phyloP scores from a whole-genome alignment of 2,329 filamentous ascomycete species.

The Aurifilum marmelostoma region DNA sequence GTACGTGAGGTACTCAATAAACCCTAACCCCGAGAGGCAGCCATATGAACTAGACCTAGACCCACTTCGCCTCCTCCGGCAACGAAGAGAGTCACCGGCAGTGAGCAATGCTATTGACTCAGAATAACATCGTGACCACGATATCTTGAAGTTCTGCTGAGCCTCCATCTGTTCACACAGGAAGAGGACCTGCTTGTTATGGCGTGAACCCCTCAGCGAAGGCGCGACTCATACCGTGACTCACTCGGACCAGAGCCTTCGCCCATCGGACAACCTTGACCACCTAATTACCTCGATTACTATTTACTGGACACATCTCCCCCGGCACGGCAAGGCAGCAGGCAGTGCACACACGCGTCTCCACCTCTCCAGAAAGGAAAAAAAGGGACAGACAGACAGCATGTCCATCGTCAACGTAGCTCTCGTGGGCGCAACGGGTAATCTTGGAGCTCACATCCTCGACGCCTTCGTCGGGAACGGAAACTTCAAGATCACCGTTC shows the following conservation, averaged over 20 bases:
- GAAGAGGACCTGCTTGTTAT: not conserved
- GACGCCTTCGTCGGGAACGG: constrained; percentile 37
- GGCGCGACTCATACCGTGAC: not conserved
- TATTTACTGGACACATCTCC: not conserved
- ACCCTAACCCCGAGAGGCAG: constrained; percentile 1
- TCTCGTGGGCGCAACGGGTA: constrained; percentile 44
- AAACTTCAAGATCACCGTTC: constrained; percentile 39
- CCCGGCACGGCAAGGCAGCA: not conserved
- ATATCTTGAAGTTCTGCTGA: not conserved
- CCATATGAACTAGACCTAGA: not conserved
- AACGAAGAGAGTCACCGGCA: not conserved
- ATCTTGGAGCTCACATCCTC: constrained; percentile 41
- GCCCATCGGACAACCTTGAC: not conserved
- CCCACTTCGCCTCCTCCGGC: not conserved
- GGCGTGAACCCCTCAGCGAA: not conserved
- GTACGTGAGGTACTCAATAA: too few relatives aligned
- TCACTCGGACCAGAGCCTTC: not conserved
- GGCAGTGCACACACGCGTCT: not conserved
- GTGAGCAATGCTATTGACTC: not conserved
- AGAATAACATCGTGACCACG: not conserved
- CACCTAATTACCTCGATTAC: not conserved
- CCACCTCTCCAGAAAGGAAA: constrained; percentile 34
- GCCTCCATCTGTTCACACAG: not conserved
- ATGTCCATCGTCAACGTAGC: constrained; percentile 43
- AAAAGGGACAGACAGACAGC: constrained; percentile 43